A percentile compares a stretch with the other conserved stretches of the same genome.
Conservation (phyloP, 169 alveolate species). For the Theileria orientalis region DNA sequence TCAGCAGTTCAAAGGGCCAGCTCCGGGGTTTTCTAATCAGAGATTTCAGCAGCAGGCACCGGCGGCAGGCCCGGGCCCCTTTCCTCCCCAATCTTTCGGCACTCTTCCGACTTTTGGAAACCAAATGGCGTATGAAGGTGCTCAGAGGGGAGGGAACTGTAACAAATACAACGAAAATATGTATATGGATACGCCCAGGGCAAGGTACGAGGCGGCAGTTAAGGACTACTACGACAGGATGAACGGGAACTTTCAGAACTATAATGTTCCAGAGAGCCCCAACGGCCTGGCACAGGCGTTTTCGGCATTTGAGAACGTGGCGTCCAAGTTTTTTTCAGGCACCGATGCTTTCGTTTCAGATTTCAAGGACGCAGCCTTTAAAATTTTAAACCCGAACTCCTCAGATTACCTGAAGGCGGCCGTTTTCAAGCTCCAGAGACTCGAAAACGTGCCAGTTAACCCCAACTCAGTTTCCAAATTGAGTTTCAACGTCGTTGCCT, state of each 20-base stretch:
- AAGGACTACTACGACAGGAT: conserved; percentile 21
- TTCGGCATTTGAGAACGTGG: conserved; percentile 16
- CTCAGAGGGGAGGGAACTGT: not conserved
- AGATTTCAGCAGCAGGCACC: not conserved
- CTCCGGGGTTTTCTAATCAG: not conserved
- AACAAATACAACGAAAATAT: not conserved
- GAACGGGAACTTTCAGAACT: not conserved
- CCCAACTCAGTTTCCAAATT: conserved; percentile 44
- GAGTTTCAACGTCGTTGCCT: conserved; percentile 67
- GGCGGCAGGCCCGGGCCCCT: not conserved
- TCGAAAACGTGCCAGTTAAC: conserved; percentile 70
- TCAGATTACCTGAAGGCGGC: conserved; percentile 55
- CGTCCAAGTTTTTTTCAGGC: conserved; percentile 17
- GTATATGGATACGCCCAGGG: conserved; percentile 14
- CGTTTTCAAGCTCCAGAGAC: conserved; percentile 57
- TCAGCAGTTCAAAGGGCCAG: not conserved
- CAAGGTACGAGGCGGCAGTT: conserved; percentile 18
- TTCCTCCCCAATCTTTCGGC: too few species aligned
- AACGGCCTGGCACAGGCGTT: conserved; percentile 13
- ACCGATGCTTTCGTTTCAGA: conserved; percentile 18
- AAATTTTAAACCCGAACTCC: conserved; percentile 27
- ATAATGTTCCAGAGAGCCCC: not conserved
- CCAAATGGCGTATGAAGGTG: too few species aligned
- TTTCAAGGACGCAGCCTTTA: conserved; percentile 21
- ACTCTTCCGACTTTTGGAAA: conserved; percentile 4